Evolutionary conservation across 2,329 filamentous ascomycete genomes (phyloP), one percentile per base, ranked within the genome.

Genomic region (Clarireedia paspali): DNA sequence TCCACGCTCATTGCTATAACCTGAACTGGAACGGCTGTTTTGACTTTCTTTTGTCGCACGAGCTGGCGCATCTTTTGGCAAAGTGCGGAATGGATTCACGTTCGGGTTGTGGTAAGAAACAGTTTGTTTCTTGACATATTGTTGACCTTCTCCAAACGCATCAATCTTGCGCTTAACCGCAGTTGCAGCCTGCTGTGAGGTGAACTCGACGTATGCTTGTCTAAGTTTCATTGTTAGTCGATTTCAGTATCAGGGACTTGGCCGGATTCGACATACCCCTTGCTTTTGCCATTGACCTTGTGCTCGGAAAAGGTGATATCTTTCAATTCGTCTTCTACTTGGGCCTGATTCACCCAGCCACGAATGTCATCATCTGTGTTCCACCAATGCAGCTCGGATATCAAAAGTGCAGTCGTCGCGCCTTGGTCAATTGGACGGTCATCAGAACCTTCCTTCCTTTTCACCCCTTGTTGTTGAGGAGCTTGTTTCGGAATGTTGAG

Each of bases 271-370:
- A 72, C 84, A 61, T 78, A 95, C 91, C 94, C 92, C 76, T 97
- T 96, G 73, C 90, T 96, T 75, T 99, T 99, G 64, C 94, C 94
- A 64, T 99, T 99, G 48, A 97, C 91, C 70, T 99, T 99, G 73
- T 97, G 94, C 71, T 99, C 94, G 66, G 90, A 96, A 71, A 97
- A 99, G 0, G 91, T 96, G 51, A 99, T 83, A 59, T 97, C 94
- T 66, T 89, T 91, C 17, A 97, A 75, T 66, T 96, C 89, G 47
- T 85, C 80, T 70, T 97, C 94, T 63, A 84, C 89, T 2, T 81
- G 82, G n/a, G 87, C 89, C 62, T 88, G 80, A 62, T 84, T 84
- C 24, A 88, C 79, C 89, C 91, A 96, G 50, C 87, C 88, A 53
- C 94, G 87, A 56, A 99, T 83, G 64, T 97, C 91, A 67, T 99